Conservation (phyloP, 805 yeast species). For the Yamadazyma phyllophila region DNA sequence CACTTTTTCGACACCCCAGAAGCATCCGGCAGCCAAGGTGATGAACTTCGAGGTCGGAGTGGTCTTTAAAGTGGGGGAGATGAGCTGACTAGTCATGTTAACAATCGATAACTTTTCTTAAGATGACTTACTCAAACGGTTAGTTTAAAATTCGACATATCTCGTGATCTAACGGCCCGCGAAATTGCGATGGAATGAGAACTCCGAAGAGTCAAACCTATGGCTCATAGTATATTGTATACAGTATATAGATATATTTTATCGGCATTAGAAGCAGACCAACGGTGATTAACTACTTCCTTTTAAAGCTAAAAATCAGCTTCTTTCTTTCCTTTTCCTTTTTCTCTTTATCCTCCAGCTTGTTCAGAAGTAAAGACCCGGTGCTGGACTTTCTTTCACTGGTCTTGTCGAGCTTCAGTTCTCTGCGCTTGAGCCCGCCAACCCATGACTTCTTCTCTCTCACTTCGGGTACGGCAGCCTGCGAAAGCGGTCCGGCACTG, state of each 20-base stretch:
- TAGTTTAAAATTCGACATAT: too few species aligned
- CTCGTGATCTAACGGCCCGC: too few species aligned
- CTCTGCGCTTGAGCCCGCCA: constrained; percentile 36
- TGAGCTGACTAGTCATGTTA: constrained; percentile 7
- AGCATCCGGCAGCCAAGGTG: constrained; percentile 62
- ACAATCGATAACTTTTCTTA: too few species aligned
- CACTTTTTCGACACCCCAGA: constrained; percentile 89
- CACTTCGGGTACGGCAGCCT: constrained; percentile 4
- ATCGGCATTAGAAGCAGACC: background rate
- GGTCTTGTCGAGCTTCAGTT: constrained; percentile 17
- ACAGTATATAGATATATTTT: background rate
- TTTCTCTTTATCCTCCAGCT: constrained; percentile 16
- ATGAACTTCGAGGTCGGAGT: constrained; percentile 34
- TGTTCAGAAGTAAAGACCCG: constrained; percentile 17
- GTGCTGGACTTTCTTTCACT: constrained; percentile 21
- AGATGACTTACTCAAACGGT: too few species aligned
- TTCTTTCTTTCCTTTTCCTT: constrained; percentile 22
- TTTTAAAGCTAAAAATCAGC: constrained; percentile 38
- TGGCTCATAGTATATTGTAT: background rate
- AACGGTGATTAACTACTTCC: constrained; percentile 15
- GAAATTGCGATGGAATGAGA: background rate
- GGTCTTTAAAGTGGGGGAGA: constrained; percentile 36
- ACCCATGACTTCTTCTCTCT: constrained; percentile 42
- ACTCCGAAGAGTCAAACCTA: background rate
- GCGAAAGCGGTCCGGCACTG: constrained; percentile 8